phyloP scores from a whole-genome alignment of 208 protist genomes.

The Blastocrithidia nonstop region DNA sequence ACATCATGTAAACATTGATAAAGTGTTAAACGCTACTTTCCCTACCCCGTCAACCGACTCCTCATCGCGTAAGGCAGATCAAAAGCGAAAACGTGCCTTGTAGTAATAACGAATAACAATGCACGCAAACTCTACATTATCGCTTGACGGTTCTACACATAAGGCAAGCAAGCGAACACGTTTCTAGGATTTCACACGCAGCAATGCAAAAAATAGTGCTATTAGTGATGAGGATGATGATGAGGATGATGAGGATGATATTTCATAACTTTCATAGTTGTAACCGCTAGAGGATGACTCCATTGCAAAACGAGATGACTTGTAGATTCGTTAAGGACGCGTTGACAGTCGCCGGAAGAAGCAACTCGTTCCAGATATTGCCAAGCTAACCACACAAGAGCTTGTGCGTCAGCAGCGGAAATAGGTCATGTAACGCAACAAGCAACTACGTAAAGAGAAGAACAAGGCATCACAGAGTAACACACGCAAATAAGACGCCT shows the following conservation, averaged over 20 bases:
- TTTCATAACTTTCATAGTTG: conserved; percentile 9
- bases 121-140: conserved; percentile 18
- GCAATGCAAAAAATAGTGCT: conserved; percentile 16
- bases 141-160: neutral
- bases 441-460: conserved; percentile 50
- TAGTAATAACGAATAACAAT: conserved; percentile 73
- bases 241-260: conserved; percentile 13
- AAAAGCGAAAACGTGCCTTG: conserved; percentile 26
- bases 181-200: conserved; percentile 26
- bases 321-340: conserved; percentile 46
- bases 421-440: conserved; percentile 65
- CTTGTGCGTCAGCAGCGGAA: conserved; percentile 71
- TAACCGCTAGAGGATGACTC: conserved; percentile 22
- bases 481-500: conserved; percentile 37
- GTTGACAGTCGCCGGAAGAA: conserved; percentile 62
- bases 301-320: conserved; percentile 20
- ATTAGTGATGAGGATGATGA: conserved; percentile 25
- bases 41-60: conserved; percentile 11
- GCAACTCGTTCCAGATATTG: conserved; percentile 39
- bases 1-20: conserved; percentile 71
- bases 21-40: conserved; percentile 72
- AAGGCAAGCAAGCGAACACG: conserved; percentile 19
- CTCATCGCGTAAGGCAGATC: neutral
- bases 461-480: conserved; percentile 37
- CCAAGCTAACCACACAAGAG: conserved; percentile 67